Evolutionary conservation across 2,329 filamentous ascomycete genomes (phyloP), one percentile per base, ranked within the genome.

Genomic region (Diplodia corticola): DNA sequence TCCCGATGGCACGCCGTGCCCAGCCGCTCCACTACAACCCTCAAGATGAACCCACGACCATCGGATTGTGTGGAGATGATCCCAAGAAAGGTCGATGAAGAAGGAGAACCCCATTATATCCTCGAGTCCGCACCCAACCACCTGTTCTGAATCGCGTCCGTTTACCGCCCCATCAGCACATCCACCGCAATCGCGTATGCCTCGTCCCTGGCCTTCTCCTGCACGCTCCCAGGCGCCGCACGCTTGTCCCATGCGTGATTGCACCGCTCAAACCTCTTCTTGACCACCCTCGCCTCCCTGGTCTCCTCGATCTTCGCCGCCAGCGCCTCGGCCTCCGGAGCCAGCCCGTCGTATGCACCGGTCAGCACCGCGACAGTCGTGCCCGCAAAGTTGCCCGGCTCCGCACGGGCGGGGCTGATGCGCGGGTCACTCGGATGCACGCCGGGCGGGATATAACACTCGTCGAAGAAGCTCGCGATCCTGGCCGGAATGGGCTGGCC

Each of bases 181-280:
- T 73, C 66, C 51, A 77, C 69, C 2, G 72, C 74, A 22, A 75
- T 35, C 4, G 57, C 68, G 70, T 80, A 79, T 10, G 71, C 72
- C 66, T 73, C 69, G 13, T 75, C 71, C 64, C 71, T 76, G 12
- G 68, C 69, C 22, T 70, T 51, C 61, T 69, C 71, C 40, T 76
- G 67, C 50, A 71, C 67, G 12, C 73, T 73, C 26, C 73, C 76
- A 40, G 69, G 67, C 37, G 71, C 66, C 6, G 71, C 68, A 35
- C 71, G 67, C 69, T 80, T 79, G 67, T 80, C 78, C 70, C 74
- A 80, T n/a, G 63, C 78, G 71, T 80, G 78, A 40, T 70, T 71
- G 60, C 73, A 74, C 3, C 70, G 71, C 4, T 75, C 67, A 72
- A 79, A 74, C 48, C 74, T 40, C 28, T 54, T 67, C 44, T 69